Conservation (phyloP, 176 grass and related monocot species). For the Avena insularis region DNA sequence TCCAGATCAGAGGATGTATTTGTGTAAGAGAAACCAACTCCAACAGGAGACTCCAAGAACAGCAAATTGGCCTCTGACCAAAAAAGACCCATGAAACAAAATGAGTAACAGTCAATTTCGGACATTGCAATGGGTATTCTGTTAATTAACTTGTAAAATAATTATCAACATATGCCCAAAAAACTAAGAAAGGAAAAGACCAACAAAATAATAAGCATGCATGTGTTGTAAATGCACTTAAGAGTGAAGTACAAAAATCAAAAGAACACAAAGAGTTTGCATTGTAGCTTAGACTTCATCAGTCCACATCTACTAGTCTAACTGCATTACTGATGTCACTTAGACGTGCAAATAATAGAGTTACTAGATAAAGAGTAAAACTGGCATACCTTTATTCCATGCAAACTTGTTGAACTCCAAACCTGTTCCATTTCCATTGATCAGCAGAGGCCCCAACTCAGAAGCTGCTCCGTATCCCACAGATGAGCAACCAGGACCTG, state of each 20-base stretch:
- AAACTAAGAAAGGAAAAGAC: background rate
- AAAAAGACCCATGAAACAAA: background rate
- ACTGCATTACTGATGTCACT: background rate
- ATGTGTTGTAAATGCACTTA: background rate
- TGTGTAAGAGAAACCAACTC: slow-evolving; percentile 56
- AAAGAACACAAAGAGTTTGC: background rate
- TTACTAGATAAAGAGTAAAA: background rate
- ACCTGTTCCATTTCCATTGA: slow-evolving; percentile 64
- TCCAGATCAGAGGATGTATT: slow-evolving; percentile 46
- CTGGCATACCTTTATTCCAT: slow-evolving; percentile 69
- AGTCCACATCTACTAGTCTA: background rate
- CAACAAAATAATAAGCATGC: background rate
- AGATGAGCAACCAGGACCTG: slow-evolving; percentile 88
- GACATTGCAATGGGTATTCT: background rate
- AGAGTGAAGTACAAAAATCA: background rate
- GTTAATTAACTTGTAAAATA: background rate
- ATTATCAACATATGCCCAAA: background rate
- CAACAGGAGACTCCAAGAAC: slow-evolving; percentile 53
- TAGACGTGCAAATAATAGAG: background rate
- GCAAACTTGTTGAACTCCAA: slow-evolving; percentile 83
- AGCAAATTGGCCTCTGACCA: slow-evolving; percentile 39
- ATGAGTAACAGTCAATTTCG: slow-evolving; percentile 7
- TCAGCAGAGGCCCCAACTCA: slow-evolving; percentile 71
- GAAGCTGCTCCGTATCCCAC: slow-evolving; percentile 84
- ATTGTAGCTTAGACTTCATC: background rate